Evolutionary conservation across 2,329 filamentous ascomycete species (phyloP), one percentile per base, ranked within the genome.

Genomic region (Xylaria sp.): DNA sequence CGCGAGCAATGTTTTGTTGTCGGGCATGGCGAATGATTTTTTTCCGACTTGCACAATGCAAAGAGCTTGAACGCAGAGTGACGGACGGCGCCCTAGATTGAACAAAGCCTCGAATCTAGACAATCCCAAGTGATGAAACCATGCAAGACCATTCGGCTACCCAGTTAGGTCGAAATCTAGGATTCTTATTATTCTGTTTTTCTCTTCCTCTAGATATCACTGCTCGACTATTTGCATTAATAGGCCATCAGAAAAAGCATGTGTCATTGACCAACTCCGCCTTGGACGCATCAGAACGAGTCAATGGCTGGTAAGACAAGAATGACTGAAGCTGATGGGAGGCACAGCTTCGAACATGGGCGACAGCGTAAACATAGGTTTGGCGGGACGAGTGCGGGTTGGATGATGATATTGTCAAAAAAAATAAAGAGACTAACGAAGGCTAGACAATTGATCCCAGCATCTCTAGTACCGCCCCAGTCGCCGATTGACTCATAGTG

Each of bases 401-500:
- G 37, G 41, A 44, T 41, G 48, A 57, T 46, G 64, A 50, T 23
- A 37, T 34, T 18, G 8, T 61, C 50, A n/a, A 61, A 51, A 51
- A 51, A 37, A 25, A 56, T 37, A 13, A 44, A 13, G 37, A 37
- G 56, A 54, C 20, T 54, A 58, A 25, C 5, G 15, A 51, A 9
- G 2, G 25, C 37, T 58, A 46, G 18, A 55, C n/a, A 10, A 50
- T 31, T 31, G 25, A 63, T 50, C 41, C 20, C 41, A 55, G 41
- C 20, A 12, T 37, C 25, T 12, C 28, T 9, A 23, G 23, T 13
- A 23, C 4, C 20, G 10, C 5, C 50, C 50, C 41, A 39, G 66
- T 66, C 66, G 67, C 63, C 67, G 67, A 63, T 66, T 66, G 67
- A 69, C 46, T 69, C 67, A 66, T 66, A 62, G 48, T 66, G 59